Percentiles rank a stretch among this genome's conserved stretches.
Conservation (phyloP, 148 eudicot species). For the Chenopodium formosanum region DNA sequence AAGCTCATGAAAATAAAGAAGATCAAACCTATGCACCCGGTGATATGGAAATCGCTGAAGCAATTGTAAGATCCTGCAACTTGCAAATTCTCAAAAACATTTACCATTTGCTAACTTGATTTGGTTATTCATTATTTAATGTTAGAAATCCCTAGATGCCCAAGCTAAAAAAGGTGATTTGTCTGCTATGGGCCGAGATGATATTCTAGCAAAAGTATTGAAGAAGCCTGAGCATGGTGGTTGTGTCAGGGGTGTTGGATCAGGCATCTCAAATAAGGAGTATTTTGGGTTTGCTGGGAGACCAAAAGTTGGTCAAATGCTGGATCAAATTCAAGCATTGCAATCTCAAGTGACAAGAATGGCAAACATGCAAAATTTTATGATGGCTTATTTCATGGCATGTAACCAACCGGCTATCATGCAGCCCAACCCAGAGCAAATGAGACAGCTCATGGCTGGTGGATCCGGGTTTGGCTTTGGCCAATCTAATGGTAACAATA, state of each 20-base stretch:
- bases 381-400: slow-evolving; percentile 2
- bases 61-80: neutral
- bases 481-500: neutral
- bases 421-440: neutral
- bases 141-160: slow-evolving; percentile 2
- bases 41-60: slow-evolving; percentile 9
- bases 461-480: neutral
- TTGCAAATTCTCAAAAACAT: neutral
- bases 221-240: slow-evolving; percentile 19
- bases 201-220: slow-evolving; percentile 6
- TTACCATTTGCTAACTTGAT: neutral
- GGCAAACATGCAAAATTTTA: neutral
- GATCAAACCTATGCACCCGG: neutral
- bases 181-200: slow-evolving; percentile 8
- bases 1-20: slow-evolving; percentile 5
- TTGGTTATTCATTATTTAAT: neutral
- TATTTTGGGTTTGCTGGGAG: slow-evolving; percentile 5
- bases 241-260: slow-evolving; percentile 12
- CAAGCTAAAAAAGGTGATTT: slow-evolving; percentile 8
- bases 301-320: slow-evolving; percentile 7
- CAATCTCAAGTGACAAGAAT: neutral
- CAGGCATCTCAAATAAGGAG: slow-evolving; percentile 6
- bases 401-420: neutral
- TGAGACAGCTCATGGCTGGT: neutral
- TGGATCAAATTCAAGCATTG: neutral